Evolutionary conservation across 2,329 filamentous ascomycete species (phyloP).

Genomic region (Kalmusia sp.): DNA sequence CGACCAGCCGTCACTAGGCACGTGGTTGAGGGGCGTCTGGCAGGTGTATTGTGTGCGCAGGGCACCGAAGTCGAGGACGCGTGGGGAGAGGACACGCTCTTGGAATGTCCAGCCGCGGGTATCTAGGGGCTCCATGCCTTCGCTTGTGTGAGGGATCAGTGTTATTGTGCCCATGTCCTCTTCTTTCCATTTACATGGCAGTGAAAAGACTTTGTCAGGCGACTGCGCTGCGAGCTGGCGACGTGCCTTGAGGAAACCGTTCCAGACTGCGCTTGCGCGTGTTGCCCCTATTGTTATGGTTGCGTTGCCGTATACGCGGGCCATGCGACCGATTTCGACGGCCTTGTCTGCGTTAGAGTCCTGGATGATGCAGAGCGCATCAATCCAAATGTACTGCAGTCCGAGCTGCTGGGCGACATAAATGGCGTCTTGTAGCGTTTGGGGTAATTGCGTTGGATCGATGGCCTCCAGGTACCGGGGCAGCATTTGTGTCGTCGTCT

Average conservation of each 20-base stretch:
- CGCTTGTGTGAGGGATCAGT: not conserved
- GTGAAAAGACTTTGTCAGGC: conserved; percentile 1
- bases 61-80: not conserved
- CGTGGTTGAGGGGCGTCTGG: not conserved
- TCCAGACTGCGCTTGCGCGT: conserved; percentile 2
- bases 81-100: conserved; percentile 2
- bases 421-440: conserved; percentile 6
- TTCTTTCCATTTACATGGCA: not conserved
- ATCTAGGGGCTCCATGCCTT: conserved; percentile 1
- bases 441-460: not conserved
- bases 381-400: not conserved
- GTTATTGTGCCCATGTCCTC: not conserved
- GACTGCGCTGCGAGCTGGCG: not conserved
- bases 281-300: conserved; percentile 8
- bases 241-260: not conserved
- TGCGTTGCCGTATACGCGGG: conserved; percentile 4
- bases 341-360: not conserved
- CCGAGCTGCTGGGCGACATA: not conserved
- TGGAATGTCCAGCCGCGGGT: conserved; percentile 1
- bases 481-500: not conserved
- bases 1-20: conserved; percentile 2
- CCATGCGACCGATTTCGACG: not conserved
- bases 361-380: conserved; percentile 8
- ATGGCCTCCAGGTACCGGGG: not conserved
- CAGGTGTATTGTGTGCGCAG: conserved; percentile 4